phyloP scores from a whole-genome alignment of 2,329 filamentous ascomycete genomes.

The Monilinia fructigena region DNA sequence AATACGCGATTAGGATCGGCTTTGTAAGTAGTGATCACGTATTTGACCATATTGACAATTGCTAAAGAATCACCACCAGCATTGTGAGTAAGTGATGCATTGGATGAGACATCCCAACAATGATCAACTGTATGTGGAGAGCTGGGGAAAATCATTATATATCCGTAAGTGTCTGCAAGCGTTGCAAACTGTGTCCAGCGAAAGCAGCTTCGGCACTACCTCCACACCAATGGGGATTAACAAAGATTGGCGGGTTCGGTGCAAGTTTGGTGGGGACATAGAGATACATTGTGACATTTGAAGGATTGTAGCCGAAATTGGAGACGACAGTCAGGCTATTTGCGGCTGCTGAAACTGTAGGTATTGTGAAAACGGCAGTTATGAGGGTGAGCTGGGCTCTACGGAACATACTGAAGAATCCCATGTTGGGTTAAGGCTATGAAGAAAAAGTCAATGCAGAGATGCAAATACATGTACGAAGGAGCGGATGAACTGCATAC shows the following conservation, averaged over 20 bases:
- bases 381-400: background rate
- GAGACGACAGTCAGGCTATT: conserved; percentile 25
- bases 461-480: no score
- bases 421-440: background rate
- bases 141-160: conserved; percentile 60
- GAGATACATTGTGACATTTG: conserved; percentile 34
- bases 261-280: conserved; percentile 33
- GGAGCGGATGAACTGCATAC: background rate
- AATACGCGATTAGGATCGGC: conserved; percentile 53
- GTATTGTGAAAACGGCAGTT: background rate
- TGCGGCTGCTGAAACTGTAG: background rate
- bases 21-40: conserved; percentile 52
- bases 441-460: background rate
- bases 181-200: conserved; percentile 47
- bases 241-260: conserved; percentile 31
- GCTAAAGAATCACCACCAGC: conserved; percentile 56
- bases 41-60: conserved; percentile 60
- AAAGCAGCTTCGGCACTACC: conserved; percentile 46
- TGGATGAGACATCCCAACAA: conserved; percentile 61
- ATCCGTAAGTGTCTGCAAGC: conserved; percentile 54
- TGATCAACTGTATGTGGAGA: conserved; percentile 49
- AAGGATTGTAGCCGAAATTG: conserved; percentile 32
- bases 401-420: background rate
- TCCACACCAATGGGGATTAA: conserved; percentile 36
- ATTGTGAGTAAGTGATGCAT: conserved; percentile 49